Evolutionary conservation across 768 basidiomycete genomes (phyloP).

Genomic region (Suillus clintonianus): DNA sequence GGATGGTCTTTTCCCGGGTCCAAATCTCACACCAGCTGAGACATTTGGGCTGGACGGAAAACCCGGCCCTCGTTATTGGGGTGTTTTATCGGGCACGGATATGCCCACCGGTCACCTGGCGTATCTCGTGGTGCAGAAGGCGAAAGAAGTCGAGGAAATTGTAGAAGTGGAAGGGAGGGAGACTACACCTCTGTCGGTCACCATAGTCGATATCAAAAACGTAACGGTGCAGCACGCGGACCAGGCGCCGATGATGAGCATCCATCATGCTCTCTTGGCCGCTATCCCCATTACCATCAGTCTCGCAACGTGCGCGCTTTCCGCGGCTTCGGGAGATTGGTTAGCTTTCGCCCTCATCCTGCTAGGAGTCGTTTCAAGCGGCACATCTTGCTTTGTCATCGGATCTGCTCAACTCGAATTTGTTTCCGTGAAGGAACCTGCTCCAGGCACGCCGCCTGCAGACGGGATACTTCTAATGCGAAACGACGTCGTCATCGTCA

Average conservation of each 20-base stretch:
- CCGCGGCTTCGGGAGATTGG: constrained; percentile 32
- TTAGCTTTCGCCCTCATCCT: constrained; percentile 32
- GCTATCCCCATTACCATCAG: constrained; percentile 26
- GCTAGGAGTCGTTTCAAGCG: constrained; percentile 33
- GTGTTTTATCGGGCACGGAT: constrained; percentile 25
- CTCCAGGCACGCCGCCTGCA: constrained; percentile 26
- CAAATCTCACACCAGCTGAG: constrained; percentile 16
- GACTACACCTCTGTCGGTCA: constrained; percentile 16
- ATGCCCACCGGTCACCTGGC: constrained; percentile 23
- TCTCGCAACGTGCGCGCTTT: constrained; percentile 22
- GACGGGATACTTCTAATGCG: constrained; percentile 32
- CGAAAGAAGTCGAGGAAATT: constrained; percentile 8
- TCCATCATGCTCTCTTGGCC: constrained; percentile 16
- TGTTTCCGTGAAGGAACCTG: constrained; percentile 17
- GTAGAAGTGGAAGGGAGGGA: constrained; percentile 20
- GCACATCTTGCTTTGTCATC: constrained; percentile 30
- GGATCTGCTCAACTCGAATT: constrained; percentile 31
- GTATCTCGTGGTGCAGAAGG: constrained; percentile 18
- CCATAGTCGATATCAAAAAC: constrained; percentile 12
- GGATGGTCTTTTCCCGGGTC: constrained; percentile 25
- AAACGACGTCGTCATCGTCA: constrained; percentile 30
- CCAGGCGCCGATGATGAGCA: constrained; percentile 10
- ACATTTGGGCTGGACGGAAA: constrained; percentile 29
- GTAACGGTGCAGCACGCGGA: constrained; percentile 7
- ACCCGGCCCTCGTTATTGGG: constrained; percentile 27